Base-by-base conservation (phyloP, 805 yeast genomes). In the Yarrowia phangngaensis region DNA sequence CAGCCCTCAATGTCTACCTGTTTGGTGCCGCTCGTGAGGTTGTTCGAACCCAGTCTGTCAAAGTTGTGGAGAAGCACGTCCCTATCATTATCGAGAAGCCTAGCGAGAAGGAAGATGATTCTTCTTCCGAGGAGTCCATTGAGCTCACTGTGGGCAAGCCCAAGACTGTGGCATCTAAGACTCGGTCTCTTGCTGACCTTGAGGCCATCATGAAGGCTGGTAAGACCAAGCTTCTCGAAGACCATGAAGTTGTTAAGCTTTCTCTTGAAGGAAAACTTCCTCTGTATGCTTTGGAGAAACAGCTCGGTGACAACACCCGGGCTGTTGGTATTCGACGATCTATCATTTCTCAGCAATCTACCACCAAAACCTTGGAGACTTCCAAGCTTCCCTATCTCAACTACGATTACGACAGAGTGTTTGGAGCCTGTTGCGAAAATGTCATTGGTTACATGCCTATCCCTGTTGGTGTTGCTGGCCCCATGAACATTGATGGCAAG, bases 391-490 rank as follows among this genome's bases (percentile, higher is more conserved):
- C 99, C 13, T 88, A 79, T 66, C 70, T 73, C 55, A 69, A 78
- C 60, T 92, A 90, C 63, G 96, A 92, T 64, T 92, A 88, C 64
- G 94, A 88, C 63, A 81, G 97, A 56, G 98, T 92, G 6, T 82
- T 89, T 61, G 98, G 98, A 54, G 97, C 98, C 8, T 92, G 99
- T 70, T 92, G 99, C 72, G 99, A 92, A 66, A 92, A 92, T 62
- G 99, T 92, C 52, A 84, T 92, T 65, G 99, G 99, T 22, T 92
- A 74, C 64, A 78, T 90, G 80, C 99, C 98, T 20, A 65, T 92
- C 32, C 99, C 99, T 6, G 87, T 92, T 50, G 99, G 99, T 65
- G 82, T 92, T 62, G 97, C 97, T 20, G 99, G 99, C 48, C 99
- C 99, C 8, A 68, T 92, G 64, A 73, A 86, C 50, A 85, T 92